A percentile compares a stretch with the other conserved stretches of the same genome.
Conservation (phyloP, 768 basidiomycete genomes). For the Hygrophorus pudorinus region DNA sequence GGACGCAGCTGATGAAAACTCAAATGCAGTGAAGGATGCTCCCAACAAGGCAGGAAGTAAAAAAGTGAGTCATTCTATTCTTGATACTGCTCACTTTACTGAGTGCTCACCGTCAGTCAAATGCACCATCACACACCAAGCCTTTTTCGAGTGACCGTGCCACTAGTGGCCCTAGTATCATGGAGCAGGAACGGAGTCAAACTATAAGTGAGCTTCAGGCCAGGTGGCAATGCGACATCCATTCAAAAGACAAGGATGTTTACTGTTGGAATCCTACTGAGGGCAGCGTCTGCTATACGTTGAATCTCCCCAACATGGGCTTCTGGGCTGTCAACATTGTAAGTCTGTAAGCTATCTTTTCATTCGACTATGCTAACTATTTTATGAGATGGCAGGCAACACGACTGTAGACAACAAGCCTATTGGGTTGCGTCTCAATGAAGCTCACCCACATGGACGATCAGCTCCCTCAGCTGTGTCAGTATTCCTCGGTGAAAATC, state of each 20-base stretch:
- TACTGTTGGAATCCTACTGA: not conserved
- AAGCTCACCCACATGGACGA: not conserved
- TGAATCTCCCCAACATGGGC: not conserved
- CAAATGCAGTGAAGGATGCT: not conserved
- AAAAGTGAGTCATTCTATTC: not conserved
- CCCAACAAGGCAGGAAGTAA: not conserved
- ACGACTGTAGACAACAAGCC: not conserved
- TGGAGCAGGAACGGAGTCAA: not conserved
- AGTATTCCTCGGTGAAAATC: not conserved
- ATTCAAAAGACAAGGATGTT: slow-evolving; percentile 3
- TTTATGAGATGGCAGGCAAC: not conserved
- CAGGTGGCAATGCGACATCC: not conserved
- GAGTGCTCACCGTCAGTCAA: not conserved
- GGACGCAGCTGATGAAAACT: not conserved
- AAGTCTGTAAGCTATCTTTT: not conserved
- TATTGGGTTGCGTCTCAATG: not conserved
- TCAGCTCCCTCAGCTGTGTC: not conserved
- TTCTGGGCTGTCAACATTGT: not conserved
- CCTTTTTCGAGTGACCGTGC: not conserved
- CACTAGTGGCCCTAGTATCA: not conserved
- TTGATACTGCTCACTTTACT: not conserved
- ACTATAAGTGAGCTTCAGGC: not conserved
- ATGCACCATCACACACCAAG: not conserved
- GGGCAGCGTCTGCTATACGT: not conserved
- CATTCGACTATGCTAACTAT: not conserved